Conservation (phyloP, 106 monocot genomes). For the Dioscorea zingiberensis region DNA sequence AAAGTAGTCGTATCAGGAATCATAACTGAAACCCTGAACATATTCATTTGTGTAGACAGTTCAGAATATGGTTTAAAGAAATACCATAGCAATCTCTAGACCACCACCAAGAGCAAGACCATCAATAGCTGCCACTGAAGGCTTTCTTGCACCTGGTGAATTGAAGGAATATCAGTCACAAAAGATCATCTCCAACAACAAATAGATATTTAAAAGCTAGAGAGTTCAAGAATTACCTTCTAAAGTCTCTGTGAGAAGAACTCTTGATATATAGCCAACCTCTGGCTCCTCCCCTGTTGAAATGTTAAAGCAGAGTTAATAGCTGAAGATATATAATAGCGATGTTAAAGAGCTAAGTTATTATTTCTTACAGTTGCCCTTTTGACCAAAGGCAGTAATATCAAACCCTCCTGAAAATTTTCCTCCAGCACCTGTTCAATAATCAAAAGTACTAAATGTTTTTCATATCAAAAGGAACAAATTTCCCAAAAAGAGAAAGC, state of each 20-base stretch:
- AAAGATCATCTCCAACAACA: too few species aligned
- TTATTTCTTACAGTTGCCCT: conserved; percentile 40
- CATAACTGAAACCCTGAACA: not conserved
- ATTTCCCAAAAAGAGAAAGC: not conserved
- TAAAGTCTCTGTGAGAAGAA: conserved; percentile 65
- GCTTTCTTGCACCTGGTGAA: conserved; percentile 68
- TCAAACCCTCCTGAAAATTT: conserved; percentile 99
- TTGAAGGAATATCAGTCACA: not conserved
- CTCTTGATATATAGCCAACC: conserved; percentile 58
- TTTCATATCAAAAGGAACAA: not conserved
- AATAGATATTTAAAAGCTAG: not conserved
- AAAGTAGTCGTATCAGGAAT: not conserved
- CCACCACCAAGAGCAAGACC: conserved; percentile 97
- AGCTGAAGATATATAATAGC: not conserved
- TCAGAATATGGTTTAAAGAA: not conserved
- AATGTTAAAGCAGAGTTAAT: conserved; percentile 7
- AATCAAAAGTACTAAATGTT: not conserved
- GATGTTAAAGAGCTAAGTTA: not conserved
- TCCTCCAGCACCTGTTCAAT: conserved; percentile 38
- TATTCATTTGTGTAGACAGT: not conserved
- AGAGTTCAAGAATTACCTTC: conserved; percentile 51
- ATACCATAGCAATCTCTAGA: conserved; percentile 93
- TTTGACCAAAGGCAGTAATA: conserved; percentile 77
- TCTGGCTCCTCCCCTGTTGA: conserved; percentile 45
- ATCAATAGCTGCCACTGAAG: conserved; percentile 93